Conservation (phyloP, 1,284 basidiomycete genomes). For the Ustilago cynodontis region DNA sequence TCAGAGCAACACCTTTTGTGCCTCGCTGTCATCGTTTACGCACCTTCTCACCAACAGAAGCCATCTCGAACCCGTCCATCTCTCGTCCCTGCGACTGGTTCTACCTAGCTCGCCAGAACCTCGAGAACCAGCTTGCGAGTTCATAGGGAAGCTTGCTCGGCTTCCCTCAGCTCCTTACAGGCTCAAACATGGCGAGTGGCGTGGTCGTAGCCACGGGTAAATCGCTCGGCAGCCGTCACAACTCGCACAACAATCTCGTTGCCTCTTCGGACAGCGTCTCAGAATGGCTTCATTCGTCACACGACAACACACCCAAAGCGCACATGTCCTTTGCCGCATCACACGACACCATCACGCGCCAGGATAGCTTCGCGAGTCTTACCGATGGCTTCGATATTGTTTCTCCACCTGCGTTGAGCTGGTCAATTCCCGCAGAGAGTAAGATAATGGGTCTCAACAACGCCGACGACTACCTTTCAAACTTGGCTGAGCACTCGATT, state of each 20-base stretch:
- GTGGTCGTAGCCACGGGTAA: conserved; percentile 27
- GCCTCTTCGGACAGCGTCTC: conserved; percentile 32
- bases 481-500: conserved; percentile 33
- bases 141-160: conserved; percentile 12
- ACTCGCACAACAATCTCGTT: conserved; percentile 45
- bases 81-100: conserved; percentile 7
- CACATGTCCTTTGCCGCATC: background rate
- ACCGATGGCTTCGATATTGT: conserved; percentile 50
- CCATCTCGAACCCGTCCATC: background rate
- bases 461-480: conserved; percentile 38
- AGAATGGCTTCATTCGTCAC: conserved; percentile 34
- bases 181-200: conserved; percentile 36
- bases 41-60: background rate
- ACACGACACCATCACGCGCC: conserved; percentile 18
- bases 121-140: background rate
- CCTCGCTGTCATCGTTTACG: background rate
- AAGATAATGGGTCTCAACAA: conserved; percentile 37
- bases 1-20: background rate
- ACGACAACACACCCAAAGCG: conserved; percentile 40
- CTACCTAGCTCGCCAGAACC: background rate
- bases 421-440: conserved; percentile 29
- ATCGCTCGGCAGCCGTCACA: conserved; percentile 51
- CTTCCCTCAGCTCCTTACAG: conserved; percentile 16
- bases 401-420: conserved; percentile 27
- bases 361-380: conserved; percentile 38